Evolutionary conservation across 2,329 filamentous ascomycete species (phyloP), one percentile per base, ranked within the genome.

Genomic region (Chrysosporium queenslandicum): DNA sequence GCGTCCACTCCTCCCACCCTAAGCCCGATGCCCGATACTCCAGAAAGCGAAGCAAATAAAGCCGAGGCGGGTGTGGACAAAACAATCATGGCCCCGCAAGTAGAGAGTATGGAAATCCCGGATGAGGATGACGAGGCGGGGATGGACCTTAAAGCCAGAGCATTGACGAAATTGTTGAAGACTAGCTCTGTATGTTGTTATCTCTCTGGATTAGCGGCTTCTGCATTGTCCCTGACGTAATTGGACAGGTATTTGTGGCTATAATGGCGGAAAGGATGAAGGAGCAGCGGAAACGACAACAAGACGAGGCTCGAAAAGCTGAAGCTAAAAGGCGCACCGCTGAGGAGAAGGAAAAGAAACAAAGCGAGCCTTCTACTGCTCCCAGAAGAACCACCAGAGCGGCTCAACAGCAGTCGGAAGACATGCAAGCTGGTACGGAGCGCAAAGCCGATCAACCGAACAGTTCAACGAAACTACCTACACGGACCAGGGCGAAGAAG

Each of bases 261-360:
- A 74, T 74, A 32, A 74, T 74, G 71, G 70, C 71, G 20, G 71
- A 74, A 46, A 73, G 71, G 53, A 74, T 74, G 71, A 72, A 72
- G 55, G 63, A 67, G 30, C 66, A 70, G 54, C 64, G 70, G 55
- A 62, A 60, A 48, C 69, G 69, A 47, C 72, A 74, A 46, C 68
- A 71, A 54, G 71, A 74, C 49, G 65, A 71, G 39, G 70, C 70
- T 5, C 62, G 59, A 43, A 61, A 65, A 36, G 64, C 65, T 39
- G 68, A 66, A 0, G 63, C 66, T 7, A 71, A 67, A 54, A 60
- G 65, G 54, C 53, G 60, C 14, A 56, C 61, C 1, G 56, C 61
- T 16, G 54, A 60, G 16, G 53, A 62, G 45, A 65, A 66, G n/a
- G 46, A 59, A n/a, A 53, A 50, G 20, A 20, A 54, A 2, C 5